Evolutionary conservation across 176 grass and related monocot genomes (phyloP).

Genomic region (Hyparrhenia diplandra): DNA sequence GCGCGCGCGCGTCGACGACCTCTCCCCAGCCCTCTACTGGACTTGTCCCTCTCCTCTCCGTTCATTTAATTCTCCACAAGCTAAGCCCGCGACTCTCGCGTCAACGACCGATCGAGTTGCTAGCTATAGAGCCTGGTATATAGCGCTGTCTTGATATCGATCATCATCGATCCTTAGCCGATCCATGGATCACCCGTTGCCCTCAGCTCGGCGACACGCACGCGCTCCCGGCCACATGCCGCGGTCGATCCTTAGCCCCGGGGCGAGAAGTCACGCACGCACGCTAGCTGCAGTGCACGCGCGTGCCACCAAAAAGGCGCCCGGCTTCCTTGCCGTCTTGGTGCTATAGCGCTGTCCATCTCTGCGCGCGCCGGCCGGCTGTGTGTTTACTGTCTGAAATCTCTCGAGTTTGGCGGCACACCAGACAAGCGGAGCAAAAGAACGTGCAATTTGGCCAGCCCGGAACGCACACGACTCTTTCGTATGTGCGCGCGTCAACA

Average conservation of each 20-base stretch:
- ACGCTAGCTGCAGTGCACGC: background rate
- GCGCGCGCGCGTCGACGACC: background rate
- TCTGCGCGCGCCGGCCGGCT: background rate
- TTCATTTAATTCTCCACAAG: background rate
- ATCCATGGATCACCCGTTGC: background rate
- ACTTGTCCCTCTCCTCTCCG: conserved; percentile 25
- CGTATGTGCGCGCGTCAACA: background rate
- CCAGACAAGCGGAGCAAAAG: background rate
- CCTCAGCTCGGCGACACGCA: no score
- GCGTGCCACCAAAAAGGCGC: conserved; percentile 11
- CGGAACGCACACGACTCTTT: background rate
- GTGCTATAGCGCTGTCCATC: background rate
- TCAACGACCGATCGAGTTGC: conserved; percentile 3
- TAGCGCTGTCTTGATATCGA: background rate
- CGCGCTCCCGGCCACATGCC: no score
- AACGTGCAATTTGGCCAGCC: conserved; percentile 5
- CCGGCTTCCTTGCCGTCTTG: background rate
- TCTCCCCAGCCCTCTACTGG: conserved; percentile 33
- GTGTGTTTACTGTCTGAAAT: background rate
- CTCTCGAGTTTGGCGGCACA: background rate
- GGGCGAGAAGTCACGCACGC: background rate
- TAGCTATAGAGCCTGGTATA: background rate
- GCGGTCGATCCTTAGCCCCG: no score
- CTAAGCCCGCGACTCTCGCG: background rate
- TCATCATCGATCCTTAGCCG: no score